Evolutionary conservation across 768 basidiomycete genomes (phyloP), one percentile per base, ranked within the genome.

Genomic region (Pleurotus sapidus): DNA sequence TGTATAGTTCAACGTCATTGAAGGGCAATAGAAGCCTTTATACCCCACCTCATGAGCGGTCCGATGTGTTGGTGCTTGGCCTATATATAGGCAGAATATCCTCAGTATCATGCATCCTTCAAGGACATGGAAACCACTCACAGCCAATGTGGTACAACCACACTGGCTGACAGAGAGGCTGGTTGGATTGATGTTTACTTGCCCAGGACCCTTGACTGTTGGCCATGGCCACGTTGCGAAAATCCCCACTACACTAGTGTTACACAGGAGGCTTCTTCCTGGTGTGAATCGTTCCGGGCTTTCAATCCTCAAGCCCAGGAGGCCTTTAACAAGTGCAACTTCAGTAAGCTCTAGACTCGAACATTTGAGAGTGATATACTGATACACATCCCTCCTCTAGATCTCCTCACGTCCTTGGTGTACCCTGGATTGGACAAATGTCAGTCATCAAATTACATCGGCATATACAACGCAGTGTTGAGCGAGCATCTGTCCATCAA

Each of bases 191-290:
- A 49, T 7, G 61, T 72, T 46, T 60, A 62, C 49, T 66, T 80
- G 42, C 78, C 79, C 5, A 68, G 75, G 18, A 74, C 72, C 7
- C 66, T 82, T 42, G 58, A 58, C 12, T 63, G 63, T 11, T 82
- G 80, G 80, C 77, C 78, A 2, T 80, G 75, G 77, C 63, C 61
- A 5, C 73, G 79, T 4, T 55, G 47, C 27, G 59, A 79, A 40
- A 80, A 78, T 57, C 69, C 72, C 0, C 60, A 72, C 58, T 79
- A 77, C 45, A 57, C 55, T 7, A 63, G 67, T 38, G 65, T 65
- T 55, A 74, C 74, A 49, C 61, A 59, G 1, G 72, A 72, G 47
- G 74, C 77, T 1, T 60, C 68, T 3, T 69, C 65, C 3, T 80
- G 78, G 78, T 63, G 70, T 42, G 67, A 69, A 34, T 53, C 60